These are phyloP conservation scores for Inga laurina DNA, from an alignment of 306 rosid species.

Conservation along the genomic window DNA sequence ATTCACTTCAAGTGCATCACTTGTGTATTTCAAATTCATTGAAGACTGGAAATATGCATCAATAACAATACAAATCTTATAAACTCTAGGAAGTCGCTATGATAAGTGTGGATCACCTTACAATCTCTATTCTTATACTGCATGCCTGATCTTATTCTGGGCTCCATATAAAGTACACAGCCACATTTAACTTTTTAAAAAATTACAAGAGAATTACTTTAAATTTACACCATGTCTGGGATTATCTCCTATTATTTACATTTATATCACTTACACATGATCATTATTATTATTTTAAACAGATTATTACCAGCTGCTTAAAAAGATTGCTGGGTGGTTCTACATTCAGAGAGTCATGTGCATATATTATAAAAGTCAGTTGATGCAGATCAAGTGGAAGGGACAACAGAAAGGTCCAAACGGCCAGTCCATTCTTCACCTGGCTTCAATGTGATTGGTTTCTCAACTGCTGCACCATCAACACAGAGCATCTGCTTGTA, in stretches of 20 bases:
- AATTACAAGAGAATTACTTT: background rate
- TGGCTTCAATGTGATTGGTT: slow-evolving; percentile 69
- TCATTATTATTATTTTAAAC: background rate
- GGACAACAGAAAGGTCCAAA: slow-evolving; percentile 67
- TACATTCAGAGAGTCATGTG: slow-evolving; percentile 25
- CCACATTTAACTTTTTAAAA: too few relatives aligned
- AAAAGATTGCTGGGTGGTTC: slow-evolving; percentile 33
- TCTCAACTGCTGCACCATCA: slow-evolving; percentile 81
- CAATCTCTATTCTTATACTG: background rate
- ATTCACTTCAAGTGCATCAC: background rate
- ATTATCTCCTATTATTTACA: slow-evolving; percentile 25
- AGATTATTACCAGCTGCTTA: background rate
- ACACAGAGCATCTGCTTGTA: slow-evolving; percentile 86
- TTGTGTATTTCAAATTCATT: background rate
- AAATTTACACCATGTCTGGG: background rate
- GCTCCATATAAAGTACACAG: background rate
- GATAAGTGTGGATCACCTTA: background rate
- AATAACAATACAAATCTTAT: background rate
- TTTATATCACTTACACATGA: slow-evolving; percentile 14
- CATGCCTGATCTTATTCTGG: background rate
- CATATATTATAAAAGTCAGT: background rate
- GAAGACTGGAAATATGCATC: background rate
- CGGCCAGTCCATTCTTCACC: slow-evolving; percentile 92
- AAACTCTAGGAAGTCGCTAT: too few relatives aligned
- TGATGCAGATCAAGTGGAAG: slow-evolving; percentile 44